Evolutionary conservation across 352 stramenopile species (phyloP), one percentile per base, ranked within the genome.

Genomic region (Globisporangium echinulatum): DNA sequence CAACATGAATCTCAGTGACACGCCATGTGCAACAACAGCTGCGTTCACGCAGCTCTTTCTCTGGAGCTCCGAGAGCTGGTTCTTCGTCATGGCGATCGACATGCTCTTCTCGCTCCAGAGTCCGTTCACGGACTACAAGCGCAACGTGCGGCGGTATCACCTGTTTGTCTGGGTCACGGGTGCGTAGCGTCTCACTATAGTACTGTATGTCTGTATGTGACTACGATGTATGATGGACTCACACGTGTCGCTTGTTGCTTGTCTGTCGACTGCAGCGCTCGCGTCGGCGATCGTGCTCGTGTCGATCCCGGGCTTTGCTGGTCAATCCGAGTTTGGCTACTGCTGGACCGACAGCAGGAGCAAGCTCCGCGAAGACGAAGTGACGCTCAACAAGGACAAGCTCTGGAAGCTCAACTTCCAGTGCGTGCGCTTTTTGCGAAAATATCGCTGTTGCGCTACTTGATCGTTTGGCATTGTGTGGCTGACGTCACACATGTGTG

Each of bases 11-110:
- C 76, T 90, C 19, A 70, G 57, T 33, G 64, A 64, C 11, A 61
- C 73, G 5, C 81, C 72, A 13, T 94, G 85, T 50, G 81, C 75
- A 33, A 67, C 73, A 10, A 89, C 80, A 8, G 85, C 85, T 19
- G 85, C 74, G 5, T 66, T 94, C 8, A 94, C 84, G 43, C 83
- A 94, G 72, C 88, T 94, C 61, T 93, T 93, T 56, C 67, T 94
- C n/a, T 91, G 85, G 78, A 83, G 73, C 13, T 92, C 85, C 9
- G 85, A 94, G 65, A 91, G 82, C 59, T 94, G 85, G 85, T 94
- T 94, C 61, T 90, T 91, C 55, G 82, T 94, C 58, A 94, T 94
- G 85, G 79, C 85, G 17, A 90, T 92, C 58, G 85, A 94, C 62
- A 90, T 94, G 82, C 66, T 90, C 43, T 88, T 75, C 46, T 92